Base-by-base conservation (phyloP, 768 basidiomycete genomes). In the Termitomyces sp. region DNA sequence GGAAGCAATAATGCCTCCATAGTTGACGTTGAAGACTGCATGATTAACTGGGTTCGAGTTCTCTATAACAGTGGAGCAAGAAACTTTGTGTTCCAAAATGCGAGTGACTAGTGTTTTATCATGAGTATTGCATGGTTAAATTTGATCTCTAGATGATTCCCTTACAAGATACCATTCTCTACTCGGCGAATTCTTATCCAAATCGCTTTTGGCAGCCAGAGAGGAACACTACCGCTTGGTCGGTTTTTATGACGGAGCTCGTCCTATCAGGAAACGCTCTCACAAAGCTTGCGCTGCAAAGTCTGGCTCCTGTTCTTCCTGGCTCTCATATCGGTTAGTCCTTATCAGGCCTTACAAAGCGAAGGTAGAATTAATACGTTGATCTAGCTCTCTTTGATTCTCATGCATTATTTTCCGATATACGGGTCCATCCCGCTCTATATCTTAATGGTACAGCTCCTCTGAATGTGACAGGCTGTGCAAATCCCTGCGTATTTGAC, bases 21-120 rank as follows among this genome's bases (percentile, higher is more conserved):
- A 54, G 83, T 85, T 9, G 75, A 86, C 49, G 82, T 84, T 0
- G 76, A 79, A 18, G 65, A 66, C 16, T 87, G 87, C 62, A 81
- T 80, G 66, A 71, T 87, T 4, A 79, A 83, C 47, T 86, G 83
- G 79, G 74, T 88, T 30, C 80, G 75, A 59, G 71, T 72, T 2
- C 65, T 88, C 30, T 85, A 87, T 64, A 64, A 76, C 9, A 75
- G 69, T 48, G 86, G 87, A 4, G 86, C 83, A 3, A 74, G 85
- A 44, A 85, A 88, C 64, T 86, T 88, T 65, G 66, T 88, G 53
- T 84, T 88, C 72, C 83, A 85, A 61, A 87, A 86, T 61, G 86
- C 85, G 58, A 69, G 81, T 65, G n/a, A 13, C 38, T 51, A 10
- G 43, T 1, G 9, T 53, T 51, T 16, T 22, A 14, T 28, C 13